A percentile compares a stretch with the other conserved stretches of the same genome.
Evolutionary conservation across 345 rosid genomes (phyloP).

Genomic region (Triadica sebifera): DNA sequence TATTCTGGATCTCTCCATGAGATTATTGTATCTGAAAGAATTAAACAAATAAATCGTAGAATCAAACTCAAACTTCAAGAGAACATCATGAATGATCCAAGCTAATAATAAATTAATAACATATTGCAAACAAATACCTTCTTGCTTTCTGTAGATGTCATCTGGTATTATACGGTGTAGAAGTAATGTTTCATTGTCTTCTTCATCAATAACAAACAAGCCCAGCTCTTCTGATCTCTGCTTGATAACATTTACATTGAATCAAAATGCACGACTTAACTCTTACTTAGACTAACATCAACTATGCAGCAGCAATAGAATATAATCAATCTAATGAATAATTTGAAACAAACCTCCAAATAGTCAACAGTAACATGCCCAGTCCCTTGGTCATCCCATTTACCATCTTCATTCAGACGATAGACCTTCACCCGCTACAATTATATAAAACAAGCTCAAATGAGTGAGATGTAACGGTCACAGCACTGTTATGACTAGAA

Average conservation of each 20-base stretch:
- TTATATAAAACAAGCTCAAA: not conserved
- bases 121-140: slow-evolving; percentile 46
- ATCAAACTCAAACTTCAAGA: slow-evolving; percentile 12
- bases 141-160: slow-evolving; percentile 81
- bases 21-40: slow-evolving; percentile 77
- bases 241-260: slow-evolving; percentile 26
- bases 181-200: slow-evolving; percentile 76
- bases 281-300: not conserved
- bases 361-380: slow-evolving; percentile 80
- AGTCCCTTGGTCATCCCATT: slow-evolving; percentile 98
- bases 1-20: slow-evolving; percentile 96
- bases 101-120: not conserved
- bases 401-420: slow-evolving; percentile 65
- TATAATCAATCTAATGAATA: not conserved
- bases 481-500: not conserved
- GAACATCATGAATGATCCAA: not conserved
- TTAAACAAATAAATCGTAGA: not conserved
- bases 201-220: slow-evolving; percentile 79
- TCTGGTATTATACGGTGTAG: slow-evolving; percentile 75
- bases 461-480: not conserved
- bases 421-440: slow-evolving; percentile 89
- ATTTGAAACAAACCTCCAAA: slow-evolving; percentile 60
- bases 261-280: slow-evolving; percentile 21
- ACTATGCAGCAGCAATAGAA: not conserved
- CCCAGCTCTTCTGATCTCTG: slow-evolving; percentile 82